Evolutionary conservation across 176 grass and related monocot genomes (phyloP), one percentile per base, ranked within the genome.

Genomic region (Musa acuminata): DNA sequence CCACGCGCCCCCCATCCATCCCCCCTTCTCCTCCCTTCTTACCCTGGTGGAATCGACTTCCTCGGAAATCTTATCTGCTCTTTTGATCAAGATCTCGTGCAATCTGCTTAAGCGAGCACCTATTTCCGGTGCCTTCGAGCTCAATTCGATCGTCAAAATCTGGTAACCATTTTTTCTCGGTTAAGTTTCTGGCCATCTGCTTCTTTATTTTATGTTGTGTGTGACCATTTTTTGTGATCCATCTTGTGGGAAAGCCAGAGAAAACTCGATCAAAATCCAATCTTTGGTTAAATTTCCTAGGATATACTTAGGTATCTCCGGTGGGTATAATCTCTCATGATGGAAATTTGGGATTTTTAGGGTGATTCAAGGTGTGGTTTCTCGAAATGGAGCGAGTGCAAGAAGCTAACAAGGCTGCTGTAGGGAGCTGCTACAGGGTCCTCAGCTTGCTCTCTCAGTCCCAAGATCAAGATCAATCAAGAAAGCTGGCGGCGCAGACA

Each of bases 341-440:
- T 29, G 24, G 24, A 29, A 29, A 73, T 23, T 14, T 54, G 51
- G 51, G 71, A 55, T 27, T 27, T 27, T 29, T 74, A 29, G 20
- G 52, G 72, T 57, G 53, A 27, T 57, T 19, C 1, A 53, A 51
- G 50, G 16, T 10, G 8, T 70, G 48, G 8, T 12, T 70, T 70
- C 35, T 51, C 51, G 19, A 51, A 25, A 99, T 99, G 95, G 80
- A 99, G 75, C 82, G 89, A 71, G 78, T 99, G 74, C 88, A 99
- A 79, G 73, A 27, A 78, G 95, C 91, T 10, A 99, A 89, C 68
- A 85, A 69, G 60, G 84, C 87, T 62, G 95, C 95, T 43, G 81
- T 94, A 68, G 88, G 87, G 88, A 89, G 81, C 60, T 94, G 95
- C 80, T 81, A 89, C 81, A 82, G 84, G 26, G 84, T 99, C 52